Evolutionary conservation across 2,329 filamentous ascomycete species (phyloP).

Genomic region (Xylaria sp.): DNA sequence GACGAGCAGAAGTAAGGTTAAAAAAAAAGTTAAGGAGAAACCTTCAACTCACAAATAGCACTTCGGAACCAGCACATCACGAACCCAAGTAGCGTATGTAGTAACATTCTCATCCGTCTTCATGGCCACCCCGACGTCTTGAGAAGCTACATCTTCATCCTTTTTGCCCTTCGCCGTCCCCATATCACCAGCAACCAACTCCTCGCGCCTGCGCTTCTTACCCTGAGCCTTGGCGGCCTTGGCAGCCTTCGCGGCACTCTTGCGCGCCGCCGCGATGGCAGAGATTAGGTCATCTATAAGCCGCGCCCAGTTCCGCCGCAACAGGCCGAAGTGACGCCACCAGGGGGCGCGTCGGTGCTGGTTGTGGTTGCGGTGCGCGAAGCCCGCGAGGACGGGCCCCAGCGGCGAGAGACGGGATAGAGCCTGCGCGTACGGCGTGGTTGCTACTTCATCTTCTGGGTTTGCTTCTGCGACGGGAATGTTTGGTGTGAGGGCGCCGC

Average conservation of each 20-base stretch:
- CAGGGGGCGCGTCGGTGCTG: conserved; percentile 85
- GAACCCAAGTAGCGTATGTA: conserved; percentile 54
- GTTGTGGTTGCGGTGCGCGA: conserved; percentile 88
- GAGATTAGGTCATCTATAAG: conserved; percentile 58
- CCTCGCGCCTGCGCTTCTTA: conserved; percentile 55
- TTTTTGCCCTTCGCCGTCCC: conserved; percentile 13
- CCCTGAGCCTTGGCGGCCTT: conserved; percentile 46
- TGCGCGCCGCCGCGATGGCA: conserved; percentile 33
- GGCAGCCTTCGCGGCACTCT: conserved; percentile 23
- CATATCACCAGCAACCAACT: conserved; percentile 36
- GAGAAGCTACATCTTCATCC: conserved; percentile 2
- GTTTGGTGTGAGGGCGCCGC: conserved; percentile 11
- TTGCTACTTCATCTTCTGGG: not conserved
- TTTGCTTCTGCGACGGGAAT: not conserved
- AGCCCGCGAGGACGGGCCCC: conserved; percentile 71
- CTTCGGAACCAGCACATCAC: conserved; percentile 54
- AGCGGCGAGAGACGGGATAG: conserved; percentile 44
- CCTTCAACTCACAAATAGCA: conserved; percentile 57
- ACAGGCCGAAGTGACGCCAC: conserved; percentile 78
- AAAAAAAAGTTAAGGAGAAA: not conserved
- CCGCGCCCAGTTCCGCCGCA: conserved; percentile 73
- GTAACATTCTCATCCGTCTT: conserved; percentile 28
- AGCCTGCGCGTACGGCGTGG: conserved; percentile 39
- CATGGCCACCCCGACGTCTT: conserved; percentile 12
- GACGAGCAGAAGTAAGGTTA: not conserved